These are phyloP conservation scores for Butyriboletus loyo DNA, from an alignment of 768 basidiomycete species.

Conservation along the genomic window DNA sequence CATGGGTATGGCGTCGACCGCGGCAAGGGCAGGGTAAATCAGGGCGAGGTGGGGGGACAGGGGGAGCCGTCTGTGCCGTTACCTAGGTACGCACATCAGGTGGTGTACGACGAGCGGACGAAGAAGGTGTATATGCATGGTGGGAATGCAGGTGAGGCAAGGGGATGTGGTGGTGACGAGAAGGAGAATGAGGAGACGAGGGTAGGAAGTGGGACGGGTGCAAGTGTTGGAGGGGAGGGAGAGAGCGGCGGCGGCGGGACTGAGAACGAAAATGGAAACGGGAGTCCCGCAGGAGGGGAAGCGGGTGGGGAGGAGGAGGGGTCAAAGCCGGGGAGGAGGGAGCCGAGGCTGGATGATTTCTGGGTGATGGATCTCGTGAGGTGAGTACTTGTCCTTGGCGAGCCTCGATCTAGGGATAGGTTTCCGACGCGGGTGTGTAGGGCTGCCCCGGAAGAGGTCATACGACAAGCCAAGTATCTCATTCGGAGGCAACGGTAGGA, in stretches of 20 bases:
- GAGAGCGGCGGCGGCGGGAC: background rate
- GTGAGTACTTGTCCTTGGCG: constrained; percentile 34
- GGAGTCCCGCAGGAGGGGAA: constrained; percentile 16
- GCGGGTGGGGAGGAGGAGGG: constrained; percentile 9
- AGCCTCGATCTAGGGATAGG: background rate
- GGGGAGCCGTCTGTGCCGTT: constrained; percentile 40
- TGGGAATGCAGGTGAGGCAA: constrained; percentile 59
- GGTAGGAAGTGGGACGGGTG: background rate
- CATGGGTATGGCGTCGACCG: background rate
- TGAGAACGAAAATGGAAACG: background rate
- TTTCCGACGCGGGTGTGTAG: constrained; percentile 33
- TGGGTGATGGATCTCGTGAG: constrained; percentile 71
- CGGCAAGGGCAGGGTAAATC: background rate
- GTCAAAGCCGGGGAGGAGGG: constrained; percentile 19
- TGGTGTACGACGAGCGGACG: constrained; percentile 63
- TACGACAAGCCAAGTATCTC: constrained; percentile 59
- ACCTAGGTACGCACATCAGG: constrained; percentile 75
- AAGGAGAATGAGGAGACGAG: constrained; percentile 21
- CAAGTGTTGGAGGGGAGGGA: background rate
- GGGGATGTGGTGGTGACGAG: constrained; percentile 16
- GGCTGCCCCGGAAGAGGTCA: constrained; percentile 57
- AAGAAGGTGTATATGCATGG: constrained; percentile 69
- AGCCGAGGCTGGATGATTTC: constrained; percentile 67
- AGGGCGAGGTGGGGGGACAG: background rate
- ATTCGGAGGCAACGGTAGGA: constrained; percentile 72